Base-by-base conservation (phyloP, 139 green algal genomes). In the Chlorella vulgaris region DNA sequence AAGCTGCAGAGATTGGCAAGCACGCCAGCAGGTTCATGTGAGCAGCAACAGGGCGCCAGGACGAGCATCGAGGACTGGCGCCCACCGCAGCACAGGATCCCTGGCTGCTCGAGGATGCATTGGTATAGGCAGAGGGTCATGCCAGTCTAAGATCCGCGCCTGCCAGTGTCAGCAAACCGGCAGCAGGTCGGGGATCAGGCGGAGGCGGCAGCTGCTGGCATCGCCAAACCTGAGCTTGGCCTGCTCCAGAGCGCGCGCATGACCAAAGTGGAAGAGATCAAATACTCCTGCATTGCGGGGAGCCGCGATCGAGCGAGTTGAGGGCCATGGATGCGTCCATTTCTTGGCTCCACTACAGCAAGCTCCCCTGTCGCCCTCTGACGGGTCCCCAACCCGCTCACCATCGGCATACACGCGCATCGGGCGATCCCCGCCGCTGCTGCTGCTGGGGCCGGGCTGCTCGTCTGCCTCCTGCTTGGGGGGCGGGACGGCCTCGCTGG, bases 221-320 rank as follows among this genome's bases (percentile, higher is more conserved):
- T 24, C 47, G 15, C 15, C 62, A 50, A 39, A 86, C 69, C 70
- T 66, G 39, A 96, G 93, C 80, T 98, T 98, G 7, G 94, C 94
- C 81, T 98, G 94, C 86, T 98, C 94, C 66, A 98, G 81, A 3
- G 94, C 92, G n/a, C 89, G 78, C 0, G 94, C 94, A 62, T 98
- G 94, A 0, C 94, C 94, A 85, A 97, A 96, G 82, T 97, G 94
- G 68, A 97, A 97, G 36, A 97, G 80, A 78, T 97, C 94, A 51
- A 96, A 97, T 67, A 97, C 95, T 21, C 92, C 92, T 96, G 89
- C 60, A 33, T n/a, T n/a, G n/a, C n/a, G n/a, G n/a, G n/a, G n/a
- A n/a, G n/a, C n/a, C n/a, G 33, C 13, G 2, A 18, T 26, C 22
- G 7, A 43, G 42, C 35, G 68, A 19, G n/a, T n/a, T n/a, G n/a